phyloP scores from a whole-genome alignment of 306 rosid species.

The Cicer pinnatifidum region DNA sequence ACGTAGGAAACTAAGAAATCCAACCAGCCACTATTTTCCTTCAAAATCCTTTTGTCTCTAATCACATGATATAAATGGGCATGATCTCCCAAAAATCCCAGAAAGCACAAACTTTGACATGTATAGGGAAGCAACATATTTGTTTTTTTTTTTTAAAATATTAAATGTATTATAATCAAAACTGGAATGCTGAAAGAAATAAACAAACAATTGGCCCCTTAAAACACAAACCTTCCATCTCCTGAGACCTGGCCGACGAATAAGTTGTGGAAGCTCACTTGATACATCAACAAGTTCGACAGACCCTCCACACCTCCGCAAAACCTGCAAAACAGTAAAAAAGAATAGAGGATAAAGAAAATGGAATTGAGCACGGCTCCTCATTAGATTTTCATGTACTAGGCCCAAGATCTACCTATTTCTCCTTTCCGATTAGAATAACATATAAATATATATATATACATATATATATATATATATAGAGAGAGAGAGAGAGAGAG shows the following conservation, averaged over 20 bases:
- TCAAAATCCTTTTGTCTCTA: constrained; percentile 18
- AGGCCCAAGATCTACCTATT: background rate
- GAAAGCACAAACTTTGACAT: constrained; percentile 17
- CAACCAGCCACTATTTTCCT: constrained; percentile 10
- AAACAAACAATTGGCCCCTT: constrained; percentile 10
- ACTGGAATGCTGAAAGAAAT: constrained; percentile 8
- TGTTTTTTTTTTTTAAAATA: background rate
- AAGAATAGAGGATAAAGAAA: background rate
- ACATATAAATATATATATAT: too few species aligned
- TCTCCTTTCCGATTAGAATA: background rate
- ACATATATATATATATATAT: too few species aligned
- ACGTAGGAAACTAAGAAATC: constrained; percentile 32
- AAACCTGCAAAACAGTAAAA: constrained; percentile 59
- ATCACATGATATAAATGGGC: constrained; percentile 12
- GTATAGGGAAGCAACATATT: constrained; percentile 14
- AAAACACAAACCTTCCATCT: constrained; percentile 78
- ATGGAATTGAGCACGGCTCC: background rate
- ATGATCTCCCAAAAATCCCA: constrained; percentile 13
- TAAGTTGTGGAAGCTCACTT: constrained; percentile 86
- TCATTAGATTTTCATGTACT: background rate
- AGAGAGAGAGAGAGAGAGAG: too few species aligned
- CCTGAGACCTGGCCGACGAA: constrained; percentile 81
- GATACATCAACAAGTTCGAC: constrained; percentile 89
- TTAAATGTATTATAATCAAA: constrained; percentile 24
- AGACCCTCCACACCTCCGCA: constrained; percentile 79